phyloP scores from a whole-genome alignment of 169 alveolate species.

The Amoebophrya sp. region DNA sequence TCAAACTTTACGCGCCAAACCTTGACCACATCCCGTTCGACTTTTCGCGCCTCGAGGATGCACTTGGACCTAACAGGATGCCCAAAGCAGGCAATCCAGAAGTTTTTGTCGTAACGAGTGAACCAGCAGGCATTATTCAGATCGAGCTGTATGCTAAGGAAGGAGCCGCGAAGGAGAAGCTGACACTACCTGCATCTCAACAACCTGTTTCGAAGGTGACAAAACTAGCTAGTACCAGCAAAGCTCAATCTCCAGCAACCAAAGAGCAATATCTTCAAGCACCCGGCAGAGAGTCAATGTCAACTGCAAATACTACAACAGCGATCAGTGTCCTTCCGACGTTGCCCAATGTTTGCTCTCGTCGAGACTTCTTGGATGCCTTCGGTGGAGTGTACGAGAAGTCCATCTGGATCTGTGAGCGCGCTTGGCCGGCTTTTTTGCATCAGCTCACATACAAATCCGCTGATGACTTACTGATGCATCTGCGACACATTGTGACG shows the following conservation, averaged over 20 bases:
- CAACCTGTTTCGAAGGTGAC: neutral
- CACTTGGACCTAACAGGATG: neutral
- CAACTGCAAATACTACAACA: neutral
- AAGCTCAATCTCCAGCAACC: neutral
- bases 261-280: neutral
- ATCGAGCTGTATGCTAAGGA: no score
- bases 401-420: neutral
- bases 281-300: neutral
- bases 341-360: neutral
- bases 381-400: neutral
- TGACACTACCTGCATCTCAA: neutral
- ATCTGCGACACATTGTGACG: neutral
- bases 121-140: neutral
- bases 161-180: no score
- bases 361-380: neutral
- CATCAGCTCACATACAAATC: neutral
- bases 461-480: neutral
- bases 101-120: neutral
- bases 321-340: neutral
- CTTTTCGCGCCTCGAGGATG: neutral
- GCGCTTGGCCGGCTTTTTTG: neutral
- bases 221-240: neutral
- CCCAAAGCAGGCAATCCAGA: neutral
- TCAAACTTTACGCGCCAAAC: neutral
- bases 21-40: conserved; percentile 17